These are phyloP conservation scores for Arachnopeziza araneosa DNA, from an alignment of 2,329 filamentous ascomycete genomes.

Conservation along the genomic window DNA sequence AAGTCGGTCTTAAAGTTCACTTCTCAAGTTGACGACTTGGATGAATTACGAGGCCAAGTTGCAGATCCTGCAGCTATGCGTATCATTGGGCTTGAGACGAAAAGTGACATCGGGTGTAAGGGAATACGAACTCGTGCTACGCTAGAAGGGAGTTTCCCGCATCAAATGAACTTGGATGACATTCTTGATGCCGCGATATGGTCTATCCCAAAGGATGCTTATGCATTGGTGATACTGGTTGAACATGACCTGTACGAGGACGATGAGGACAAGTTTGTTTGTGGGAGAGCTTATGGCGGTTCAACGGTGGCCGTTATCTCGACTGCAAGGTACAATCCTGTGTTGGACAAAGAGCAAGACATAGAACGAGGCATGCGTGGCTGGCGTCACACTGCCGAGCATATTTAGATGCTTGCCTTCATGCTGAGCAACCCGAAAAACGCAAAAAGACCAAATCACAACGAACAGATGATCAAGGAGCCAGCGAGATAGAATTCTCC, in stretches of 20 bases:
- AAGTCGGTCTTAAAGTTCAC: slow-evolving; percentile 13
- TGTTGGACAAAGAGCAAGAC: slow-evolving; percentile 35
- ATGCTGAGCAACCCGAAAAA: slow-evolving; percentile 14
- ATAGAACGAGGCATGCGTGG: slow-evolving; percentile 49
- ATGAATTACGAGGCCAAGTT: background rate
- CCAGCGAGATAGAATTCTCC: background rate
- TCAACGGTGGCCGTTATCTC: slow-evolving; percentile 58
- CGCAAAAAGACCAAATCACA: slow-evolving; percentile 1
- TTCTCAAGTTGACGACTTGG: slow-evolving; percentile 5
- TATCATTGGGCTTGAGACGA: slow-evolving; percentile 3
- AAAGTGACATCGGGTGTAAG: slow-evolving; percentile 5
- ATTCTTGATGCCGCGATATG: slow-evolving; percentile 24
- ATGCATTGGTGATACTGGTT: slow-evolving; percentile 23
- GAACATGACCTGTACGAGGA: slow-evolving; percentile 28
- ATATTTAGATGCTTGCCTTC: slow-evolving; percentile 40
- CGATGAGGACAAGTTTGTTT: slow-evolving; percentile 60
- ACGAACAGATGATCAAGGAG: background rate
- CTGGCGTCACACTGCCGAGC: slow-evolving; percentile 54
- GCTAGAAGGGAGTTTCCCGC: slow-evolving; percentile 15
- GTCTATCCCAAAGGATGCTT: slow-evolving; percentile 23
- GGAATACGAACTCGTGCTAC: slow-evolving; percentile 21
- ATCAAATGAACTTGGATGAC: slow-evolving; percentile 26
- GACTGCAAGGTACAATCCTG: slow-evolving; percentile 55
- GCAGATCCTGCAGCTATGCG: background rate
- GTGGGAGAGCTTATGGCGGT: slow-evolving; percentile 60